Evolutionary conservation across 768 basidiomycete species (phyloP).

Genomic region (Trametes coccinea): DNA sequence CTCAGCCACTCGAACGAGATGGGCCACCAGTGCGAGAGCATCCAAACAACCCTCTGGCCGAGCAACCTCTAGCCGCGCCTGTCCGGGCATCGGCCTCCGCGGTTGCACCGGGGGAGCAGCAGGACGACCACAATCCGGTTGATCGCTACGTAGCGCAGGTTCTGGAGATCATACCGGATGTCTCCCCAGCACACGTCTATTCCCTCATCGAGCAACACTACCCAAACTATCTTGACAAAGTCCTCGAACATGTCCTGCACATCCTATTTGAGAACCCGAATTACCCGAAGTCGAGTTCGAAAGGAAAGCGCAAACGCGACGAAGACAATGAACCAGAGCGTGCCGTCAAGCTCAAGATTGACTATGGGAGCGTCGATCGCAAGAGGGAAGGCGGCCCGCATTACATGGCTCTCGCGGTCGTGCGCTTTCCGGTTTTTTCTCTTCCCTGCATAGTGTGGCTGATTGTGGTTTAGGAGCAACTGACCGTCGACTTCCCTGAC

Average conservation of each 20-base stretch:
- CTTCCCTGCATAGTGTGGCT: too few species aligned
- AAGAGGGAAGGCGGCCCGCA: conserved; percentile 40
- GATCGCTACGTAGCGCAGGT: conserved; percentile 46
- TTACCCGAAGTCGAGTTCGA: conserved; percentile 55
- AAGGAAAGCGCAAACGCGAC: conserved; percentile 43
- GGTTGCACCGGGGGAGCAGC: neutral
- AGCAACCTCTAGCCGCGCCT: neutral
- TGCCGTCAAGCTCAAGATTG: conserved; percentile 45
- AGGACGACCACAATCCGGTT: neutral
- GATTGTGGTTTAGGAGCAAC: conserved; percentile 42
- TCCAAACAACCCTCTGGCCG: neutral
- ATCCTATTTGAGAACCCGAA: conserved; percentile 58
- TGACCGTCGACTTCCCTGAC: conserved; percentile 57
- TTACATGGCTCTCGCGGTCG: conserved; percentile 56
- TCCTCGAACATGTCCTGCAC: conserved; percentile 58
- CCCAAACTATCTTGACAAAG: conserved; percentile 36
- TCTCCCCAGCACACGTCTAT: conserved; percentile 54
- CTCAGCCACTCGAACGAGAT: neutral
- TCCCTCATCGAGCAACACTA: conserved; percentile 48
- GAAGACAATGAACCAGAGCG: conserved; percentile 32
- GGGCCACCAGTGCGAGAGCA: neutral
- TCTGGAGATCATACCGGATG: conserved; percentile 72
- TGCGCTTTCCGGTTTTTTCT: conserved; percentile 30
- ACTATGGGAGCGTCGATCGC: conserved; percentile 55
- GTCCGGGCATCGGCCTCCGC: neutral